These are phyloP conservation scores for Cyclotella baltica DNA, from an alignment of 108 stramenopile species.

Conservation along the genomic window DNA sequence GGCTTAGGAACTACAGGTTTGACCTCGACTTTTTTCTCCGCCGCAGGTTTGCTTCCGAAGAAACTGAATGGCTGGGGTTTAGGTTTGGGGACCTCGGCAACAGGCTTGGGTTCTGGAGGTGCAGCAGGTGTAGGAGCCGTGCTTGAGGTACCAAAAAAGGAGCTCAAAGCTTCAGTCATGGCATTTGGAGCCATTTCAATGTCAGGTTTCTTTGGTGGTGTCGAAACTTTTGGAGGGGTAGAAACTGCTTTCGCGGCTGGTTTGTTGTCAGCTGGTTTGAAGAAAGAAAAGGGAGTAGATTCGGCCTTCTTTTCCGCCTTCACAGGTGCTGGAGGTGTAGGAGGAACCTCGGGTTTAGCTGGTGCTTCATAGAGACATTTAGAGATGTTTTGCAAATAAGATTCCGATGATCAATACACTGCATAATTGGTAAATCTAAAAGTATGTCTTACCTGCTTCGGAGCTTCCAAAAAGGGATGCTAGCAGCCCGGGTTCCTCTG, in stretches of 20 bases:
- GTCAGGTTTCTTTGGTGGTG: constrained; percentile 20
- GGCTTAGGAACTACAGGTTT: constrained; percentile 34
- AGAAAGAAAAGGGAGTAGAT: constrained; percentile 26
- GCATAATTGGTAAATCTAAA: background rate
- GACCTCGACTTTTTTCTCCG: constrained; percentile 17
- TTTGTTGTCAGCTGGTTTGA: constrained; percentile 29
- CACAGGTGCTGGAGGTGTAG: constrained; percentile 43
- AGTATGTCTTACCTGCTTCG: constrained; percentile 4
- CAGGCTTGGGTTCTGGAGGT: constrained; percentile 44
- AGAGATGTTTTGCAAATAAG: background rate
- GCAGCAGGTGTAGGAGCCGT: constrained; percentile 35
- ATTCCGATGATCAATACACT: background rate
- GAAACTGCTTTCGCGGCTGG: constrained; percentile 22
- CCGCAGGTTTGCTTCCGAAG: constrained; percentile 29
- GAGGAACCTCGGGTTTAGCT: constrained; percentile 17
- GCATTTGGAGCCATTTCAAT: constrained; percentile 48
- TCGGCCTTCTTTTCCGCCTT: constrained; percentile 32
- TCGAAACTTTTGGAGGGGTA: background rate
- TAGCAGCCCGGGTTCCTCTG: constrained; percentile 21
- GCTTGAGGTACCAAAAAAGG: constrained; percentile 45
- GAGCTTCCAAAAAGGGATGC: constrained; percentile 32
- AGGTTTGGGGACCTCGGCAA: constrained; percentile 9
- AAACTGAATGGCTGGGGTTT: constrained; percentile 42
- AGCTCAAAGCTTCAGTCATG: constrained; percentile 58
- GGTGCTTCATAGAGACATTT: constrained; percentile 17